A percentile compares a stretch with the other conserved stretches of the same genome.
These are phyloP conservation scores for Oenanthe sinensis DNA, from an alignment of 129 eudicot species.

Conservation along the genomic window DNA sequence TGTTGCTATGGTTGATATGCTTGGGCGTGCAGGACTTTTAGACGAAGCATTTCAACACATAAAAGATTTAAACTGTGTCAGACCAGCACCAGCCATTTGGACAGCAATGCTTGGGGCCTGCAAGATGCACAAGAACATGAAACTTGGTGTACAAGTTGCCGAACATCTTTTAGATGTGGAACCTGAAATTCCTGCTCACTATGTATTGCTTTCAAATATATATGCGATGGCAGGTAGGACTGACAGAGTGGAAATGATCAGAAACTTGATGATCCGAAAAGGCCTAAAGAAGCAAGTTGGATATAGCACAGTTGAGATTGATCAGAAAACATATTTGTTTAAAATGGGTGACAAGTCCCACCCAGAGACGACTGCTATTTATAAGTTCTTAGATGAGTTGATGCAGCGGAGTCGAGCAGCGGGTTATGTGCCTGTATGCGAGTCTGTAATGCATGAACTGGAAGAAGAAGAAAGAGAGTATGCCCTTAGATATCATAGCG, in stretches of 20 bases:
- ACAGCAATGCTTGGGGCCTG: constrained; percentile 71
- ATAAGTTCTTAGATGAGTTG: constrained; percentile 41
- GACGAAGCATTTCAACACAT: constrained; percentile 40
- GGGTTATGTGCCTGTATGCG: constrained; percentile 43
- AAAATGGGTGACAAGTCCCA: constrained; percentile 51
- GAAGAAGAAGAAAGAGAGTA: constrained; percentile 57
- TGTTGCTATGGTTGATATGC: constrained; percentile 67
- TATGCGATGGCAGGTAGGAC: constrained; percentile 57
- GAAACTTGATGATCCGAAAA: constrained; percentile 46
- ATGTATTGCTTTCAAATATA: constrained; percentile 46
- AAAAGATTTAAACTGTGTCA: constrained; percentile 19
- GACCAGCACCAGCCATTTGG: constrained; percentile 43
- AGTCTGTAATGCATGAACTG: constrained; percentile 54
- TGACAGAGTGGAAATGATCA: constrained; percentile 49
- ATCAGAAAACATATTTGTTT: constrained; percentile 43
- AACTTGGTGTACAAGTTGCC: constrained; percentile 46
- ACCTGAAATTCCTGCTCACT: constrained; percentile 54
- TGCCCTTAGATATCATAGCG: constrained; percentile 60
- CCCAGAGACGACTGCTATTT: constrained; percentile 36
- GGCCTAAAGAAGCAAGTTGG: constrained; percentile 64
- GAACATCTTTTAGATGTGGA: constrained; percentile 46
- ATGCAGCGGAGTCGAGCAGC: constrained; percentile 36
- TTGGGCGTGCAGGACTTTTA: constrained; percentile 53
- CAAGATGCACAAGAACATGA: constrained; percentile 52
- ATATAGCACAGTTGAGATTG: constrained; percentile 49